phyloP scores from a whole-genome alignment of 176 grass and related monocot genomes.

The Rhipidocladum racemiflorum region DNA sequence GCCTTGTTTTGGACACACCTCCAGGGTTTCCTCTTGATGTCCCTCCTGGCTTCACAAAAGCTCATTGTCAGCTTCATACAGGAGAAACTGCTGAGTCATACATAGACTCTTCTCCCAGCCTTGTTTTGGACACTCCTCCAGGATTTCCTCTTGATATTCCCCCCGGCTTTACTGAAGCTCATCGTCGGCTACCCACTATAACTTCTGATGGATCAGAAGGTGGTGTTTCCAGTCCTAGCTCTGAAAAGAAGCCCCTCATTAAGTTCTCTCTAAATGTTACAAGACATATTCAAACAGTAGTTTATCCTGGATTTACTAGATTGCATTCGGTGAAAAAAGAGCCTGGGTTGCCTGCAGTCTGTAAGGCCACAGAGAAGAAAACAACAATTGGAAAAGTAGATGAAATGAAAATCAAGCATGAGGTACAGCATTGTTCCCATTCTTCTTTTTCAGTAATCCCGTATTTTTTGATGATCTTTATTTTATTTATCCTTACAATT shows the following conservation, averaged over 20 bases:
- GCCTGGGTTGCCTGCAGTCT: background rate
- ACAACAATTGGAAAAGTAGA: background rate
- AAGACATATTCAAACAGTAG: slow-evolving; percentile 11
- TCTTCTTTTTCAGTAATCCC: background rate
- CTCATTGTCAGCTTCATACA: background rate
- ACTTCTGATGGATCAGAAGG: slow-evolving; percentile 12
- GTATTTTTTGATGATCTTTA: background rate
- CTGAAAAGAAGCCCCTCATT: slow-evolving; percentile 30
- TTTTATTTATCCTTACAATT: background rate
- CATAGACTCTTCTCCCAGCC: background rate
- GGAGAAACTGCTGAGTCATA: too few species aligned
- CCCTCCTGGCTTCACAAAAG: slow-evolving; percentile 40
- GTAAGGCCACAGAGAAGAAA: background rate
- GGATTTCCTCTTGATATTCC: slow-evolving; percentile 20
- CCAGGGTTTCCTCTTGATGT: slow-evolving; percentile 10
- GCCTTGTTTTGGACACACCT: slow-evolving; percentile 7
- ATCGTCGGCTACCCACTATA: background rate
- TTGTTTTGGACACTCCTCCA: slow-evolving; percentile 25
- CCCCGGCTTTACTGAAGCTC: slow-evolving; percentile 38
- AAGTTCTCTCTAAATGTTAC: slow-evolving; percentile 41
- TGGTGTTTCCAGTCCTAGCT: slow-evolving; percentile 19
- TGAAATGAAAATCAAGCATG: background rate
- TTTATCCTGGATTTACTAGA: slow-evolving; percentile 31
- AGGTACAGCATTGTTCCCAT: slow-evolving; percentile 28
- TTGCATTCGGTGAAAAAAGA: slow-evolving; percentile 22